phyloP scores from a whole-genome alignment of 164 flowering plant species.

The Nymphaea colorata region DNA sequence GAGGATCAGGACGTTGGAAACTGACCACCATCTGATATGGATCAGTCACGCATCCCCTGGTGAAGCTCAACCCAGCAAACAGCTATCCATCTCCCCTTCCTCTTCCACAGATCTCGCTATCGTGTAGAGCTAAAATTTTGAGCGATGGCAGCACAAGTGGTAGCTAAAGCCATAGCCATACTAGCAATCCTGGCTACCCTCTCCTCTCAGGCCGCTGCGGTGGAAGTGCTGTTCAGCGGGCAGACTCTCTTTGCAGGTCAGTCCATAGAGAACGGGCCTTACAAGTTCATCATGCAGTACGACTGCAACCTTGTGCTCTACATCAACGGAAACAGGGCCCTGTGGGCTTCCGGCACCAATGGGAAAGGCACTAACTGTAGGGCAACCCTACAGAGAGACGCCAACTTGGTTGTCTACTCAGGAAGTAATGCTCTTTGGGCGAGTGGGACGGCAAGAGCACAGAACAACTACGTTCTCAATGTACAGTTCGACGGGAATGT shows the following conservation, averaged over 20 bases:
- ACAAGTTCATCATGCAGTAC: slow-evolving; percentile 21
- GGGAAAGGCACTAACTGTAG: slow-evolving; percentile 14
- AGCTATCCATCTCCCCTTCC: no score
- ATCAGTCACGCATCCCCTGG: no score
- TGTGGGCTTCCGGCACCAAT: slow-evolving; percentile 13
- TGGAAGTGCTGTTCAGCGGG: slow-evolving; percentile 17
- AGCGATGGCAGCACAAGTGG: no score
- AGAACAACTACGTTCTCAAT: slow-evolving; percentile 14
- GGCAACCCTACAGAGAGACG: slow-evolving; percentile 18
- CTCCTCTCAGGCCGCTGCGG: not conserved
- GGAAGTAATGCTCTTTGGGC: slow-evolving; percentile 19
- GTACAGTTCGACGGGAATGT: slow-evolving; percentile 21
- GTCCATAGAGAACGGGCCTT: slow-evolving; percentile 22
- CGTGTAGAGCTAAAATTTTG: no score
- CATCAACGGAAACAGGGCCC: slow-evolving; percentile 5
- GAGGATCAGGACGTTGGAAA: no score
- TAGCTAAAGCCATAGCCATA: not conserved
- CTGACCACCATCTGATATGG: no score
- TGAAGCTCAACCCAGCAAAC: no score
- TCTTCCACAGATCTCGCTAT: no score
- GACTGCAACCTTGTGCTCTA: slow-evolving; percentile 26
- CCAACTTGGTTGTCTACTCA: slow-evolving; percentile 19
- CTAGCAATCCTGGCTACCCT: not conserved
- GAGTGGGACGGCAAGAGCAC: slow-evolving; percentile 11
- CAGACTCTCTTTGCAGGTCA: slow-evolving; percentile 16